Evolutionary conservation across 495 filamentous ascomycete species (phyloP), one percentile per base, ranked within the genome.

Genomic region (Pseudotulostoma volvatum): DNA sequence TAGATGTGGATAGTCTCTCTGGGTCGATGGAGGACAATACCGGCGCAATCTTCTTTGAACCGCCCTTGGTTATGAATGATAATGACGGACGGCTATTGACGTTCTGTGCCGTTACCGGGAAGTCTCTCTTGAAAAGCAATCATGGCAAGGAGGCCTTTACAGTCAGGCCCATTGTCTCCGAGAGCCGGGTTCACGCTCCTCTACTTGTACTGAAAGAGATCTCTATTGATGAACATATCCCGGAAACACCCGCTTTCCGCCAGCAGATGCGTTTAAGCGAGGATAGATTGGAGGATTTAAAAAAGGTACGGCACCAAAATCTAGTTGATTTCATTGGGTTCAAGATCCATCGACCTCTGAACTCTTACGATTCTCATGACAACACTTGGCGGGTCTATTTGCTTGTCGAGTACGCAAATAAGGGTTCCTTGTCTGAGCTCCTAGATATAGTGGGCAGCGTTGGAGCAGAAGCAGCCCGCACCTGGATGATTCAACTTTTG

Each of bases 401-500:
- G 3, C 68, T 95, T n/a, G 71, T 70, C 15, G 80, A 86, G 34
- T 70, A 81, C 45, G 77, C 80, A 1, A 77, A 81, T 21, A 86
- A 81, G 54, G 85, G 86, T 0, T 81, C 90, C 1, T 60, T 97
- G 1, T 70, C 76, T 2, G 85, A 94, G 36, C 63, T 90, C 11
- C 65, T 97, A 35, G 79, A 84, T 28, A 68, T 86, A 36, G 73
- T 82, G 19, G 81, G 77, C 20, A 69, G 68, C n/a, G 57, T 93
- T 31, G 71, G 76, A 19, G 67, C 78, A 25, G 72, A 71, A 43
- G 82, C 76, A 46, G 74, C 81, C 28, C 76, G 84, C 34, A 71
- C 81, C 36, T 95, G 84, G 82, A 84, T 82, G 32, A 77, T 84
- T 34, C 81, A 88, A 45, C 64, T 97, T n/a, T 74, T 97, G 18